These are phyloP conservation scores for Solanum piurae DNA, from an alignment of 257 asterid genomes.

Conservation along the genomic window DNA sequence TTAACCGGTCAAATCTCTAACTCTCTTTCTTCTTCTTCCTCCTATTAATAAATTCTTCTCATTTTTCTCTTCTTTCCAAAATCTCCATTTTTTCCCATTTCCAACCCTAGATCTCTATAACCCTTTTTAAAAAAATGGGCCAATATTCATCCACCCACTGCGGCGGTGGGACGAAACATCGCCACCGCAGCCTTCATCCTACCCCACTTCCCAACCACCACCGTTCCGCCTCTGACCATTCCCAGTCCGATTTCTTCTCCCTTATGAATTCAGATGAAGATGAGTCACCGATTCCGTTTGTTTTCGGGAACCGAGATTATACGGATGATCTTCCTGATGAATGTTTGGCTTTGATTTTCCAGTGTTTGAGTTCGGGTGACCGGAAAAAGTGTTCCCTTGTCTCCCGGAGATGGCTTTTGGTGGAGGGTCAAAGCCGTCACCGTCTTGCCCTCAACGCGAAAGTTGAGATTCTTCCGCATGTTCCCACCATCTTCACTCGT, in stretches of 20 bases:
- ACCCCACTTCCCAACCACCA: background rate
- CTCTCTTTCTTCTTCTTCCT: background rate
- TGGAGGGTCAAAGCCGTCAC: constrained; percentile 73
- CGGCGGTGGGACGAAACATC: constrained; percentile 5
- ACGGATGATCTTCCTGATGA: constrained; percentile 62
- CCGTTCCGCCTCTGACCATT: background rate
- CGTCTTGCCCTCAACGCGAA: constrained; percentile 54
- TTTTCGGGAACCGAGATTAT: constrained; percentile 20
- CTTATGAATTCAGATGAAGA: constrained; percentile 14
- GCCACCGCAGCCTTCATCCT: background rate
- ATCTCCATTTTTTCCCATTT: background rate
- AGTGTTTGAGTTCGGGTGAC: constrained; percentile 61
- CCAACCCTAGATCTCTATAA: background rate
- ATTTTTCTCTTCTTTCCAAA: background rate
- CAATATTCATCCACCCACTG: constrained; percentile 21
- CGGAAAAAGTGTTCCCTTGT: constrained; percentile 54
- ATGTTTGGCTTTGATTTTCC: constrained; percentile 63
- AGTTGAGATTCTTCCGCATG: constrained; percentile 20
- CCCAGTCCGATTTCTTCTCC: constrained; percentile 5
- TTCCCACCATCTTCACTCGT: constrained; percentile 44
- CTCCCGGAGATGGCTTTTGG: constrained; percentile 56
- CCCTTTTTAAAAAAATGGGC: constrained; percentile 12
- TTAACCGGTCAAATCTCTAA: constrained; percentile 14
- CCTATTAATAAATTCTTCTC: background rate
- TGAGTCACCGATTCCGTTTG: background rate